These are phyloP conservation scores for Fomes fomentarius DNA, from an alignment of 1,284 basidiomycete species.

Conservation along the genomic window DNA sequence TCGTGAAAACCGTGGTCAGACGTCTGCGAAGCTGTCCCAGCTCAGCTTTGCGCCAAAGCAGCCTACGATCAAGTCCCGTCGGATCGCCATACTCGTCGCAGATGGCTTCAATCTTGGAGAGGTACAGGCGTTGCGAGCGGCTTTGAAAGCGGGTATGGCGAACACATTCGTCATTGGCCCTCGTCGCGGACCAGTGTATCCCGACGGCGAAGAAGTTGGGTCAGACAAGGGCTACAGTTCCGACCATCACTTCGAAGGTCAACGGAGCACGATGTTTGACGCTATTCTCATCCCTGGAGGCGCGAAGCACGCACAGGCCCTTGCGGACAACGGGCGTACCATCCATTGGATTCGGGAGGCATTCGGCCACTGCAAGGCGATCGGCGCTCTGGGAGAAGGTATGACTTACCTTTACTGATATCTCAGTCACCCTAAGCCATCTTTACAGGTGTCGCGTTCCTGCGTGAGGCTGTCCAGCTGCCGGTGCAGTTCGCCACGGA, in stretches of 20 bases:
- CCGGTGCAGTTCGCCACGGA: slow-evolving; percentile 44
- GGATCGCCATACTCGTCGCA: slow-evolving; percentile 74
- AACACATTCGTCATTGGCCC: slow-evolving; percentile 72
- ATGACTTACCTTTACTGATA: background rate
- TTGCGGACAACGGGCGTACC: slow-evolving; percentile 57
- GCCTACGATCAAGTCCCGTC: slow-evolving; percentile 68
- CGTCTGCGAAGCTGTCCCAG: slow-evolving; percentile 61
- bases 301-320: slow-evolving; percentile 50
- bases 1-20: slow-evolving; percentile 59
- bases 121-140: slow-evolving; percentile 58
- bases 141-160: slow-evolving; percentile 54
- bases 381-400: slow-evolving; percentile 76
- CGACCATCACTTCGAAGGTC: slow-evolving; percentile 76
- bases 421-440: no score
- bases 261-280: slow-evolving; percentile 81
- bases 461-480: slow-evolving; percentile 50
- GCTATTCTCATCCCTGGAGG: slow-evolving; percentile 77
- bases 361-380: slow-evolving; percentile 79
- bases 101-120: slow-evolving; percentile 73
- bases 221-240: slow-evolving; percentile 45
- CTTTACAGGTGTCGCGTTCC: slow-evolving; percentile 48
- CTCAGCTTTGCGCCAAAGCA: slow-evolving; percentile 56
- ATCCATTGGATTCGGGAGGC: slow-evolving; percentile 79
- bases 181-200: slow-evolving; percentile 60
- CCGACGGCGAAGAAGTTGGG: slow-evolving; percentile 40